phyloP scores from a whole-genome alignment of 805 yeast genomes.

The Metschnikowia cubensis region DNA sequence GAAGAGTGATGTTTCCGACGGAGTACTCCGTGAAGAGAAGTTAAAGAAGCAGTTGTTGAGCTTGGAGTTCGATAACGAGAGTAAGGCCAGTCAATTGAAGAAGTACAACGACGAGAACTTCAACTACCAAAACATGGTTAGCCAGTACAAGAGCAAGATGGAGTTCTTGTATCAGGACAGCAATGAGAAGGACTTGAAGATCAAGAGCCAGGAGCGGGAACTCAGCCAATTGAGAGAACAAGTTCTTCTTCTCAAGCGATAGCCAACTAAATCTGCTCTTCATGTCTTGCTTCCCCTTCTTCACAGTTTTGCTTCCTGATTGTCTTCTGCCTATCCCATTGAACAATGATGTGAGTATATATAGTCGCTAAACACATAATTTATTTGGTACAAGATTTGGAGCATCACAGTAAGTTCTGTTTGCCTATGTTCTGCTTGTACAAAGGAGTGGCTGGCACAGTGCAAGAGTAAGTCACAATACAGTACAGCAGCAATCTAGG shows the following conservation, averaged over 20 bases:
- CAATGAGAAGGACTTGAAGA: constrained; percentile 41
- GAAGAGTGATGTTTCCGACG: constrained; percentile 47
- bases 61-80: constrained; percentile 47
- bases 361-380: neutral
- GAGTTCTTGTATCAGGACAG: constrained; percentile 38
- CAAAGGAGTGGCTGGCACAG: too few relatives aligned
- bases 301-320: neutral
- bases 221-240: constrained; percentile 51
- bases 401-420: too few relatives aligned
- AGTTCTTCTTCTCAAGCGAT: constrained; percentile 20
- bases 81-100: constrained; percentile 47
- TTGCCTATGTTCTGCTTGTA: too few relatives aligned
- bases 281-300: neutral
- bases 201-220: constrained; percentile 52
- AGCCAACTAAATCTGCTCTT: neutral
- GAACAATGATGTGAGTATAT: too few relatives aligned
- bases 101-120: constrained; percentile 58
- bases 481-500: too few relatives aligned
- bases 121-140: constrained; percentile 49
- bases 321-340: too few relatives aligned
- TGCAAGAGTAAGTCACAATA: too few relatives aligned
- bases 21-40: constrained; percentile 45
- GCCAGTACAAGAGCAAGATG: constrained; percentile 34
- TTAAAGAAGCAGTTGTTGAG: constrained; percentile 55
- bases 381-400: neutral